Evolutionary conservation across 108 stramenopile genomes (phyloP).

Genomic region (Aurantiochytrium sp.): DNA sequence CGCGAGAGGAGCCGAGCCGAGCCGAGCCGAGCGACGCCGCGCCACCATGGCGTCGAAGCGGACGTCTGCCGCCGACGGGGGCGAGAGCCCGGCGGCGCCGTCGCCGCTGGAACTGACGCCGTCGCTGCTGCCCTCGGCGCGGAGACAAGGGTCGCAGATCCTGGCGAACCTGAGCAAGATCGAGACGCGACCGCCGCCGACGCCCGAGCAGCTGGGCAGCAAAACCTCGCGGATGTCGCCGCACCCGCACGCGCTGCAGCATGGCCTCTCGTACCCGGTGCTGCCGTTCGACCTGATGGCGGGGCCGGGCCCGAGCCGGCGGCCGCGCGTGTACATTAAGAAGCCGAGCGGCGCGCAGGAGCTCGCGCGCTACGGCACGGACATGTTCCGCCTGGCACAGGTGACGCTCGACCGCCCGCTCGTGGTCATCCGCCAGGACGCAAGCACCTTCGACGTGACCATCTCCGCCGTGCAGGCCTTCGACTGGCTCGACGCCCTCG

Average conservation of each 20-base stretch:
- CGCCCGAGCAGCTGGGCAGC: neutral
- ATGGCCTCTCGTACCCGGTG: constrained; percentile 13
- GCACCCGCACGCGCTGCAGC: neutral
- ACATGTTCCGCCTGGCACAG: neutral
- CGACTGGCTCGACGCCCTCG: constrained; percentile 20
- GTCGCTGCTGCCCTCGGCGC: neutral
- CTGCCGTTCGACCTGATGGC: neutral
- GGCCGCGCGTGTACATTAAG: neutral
- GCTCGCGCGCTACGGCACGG: constrained; percentile 8
- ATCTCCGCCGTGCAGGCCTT: neutral
- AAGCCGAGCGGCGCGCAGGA: neutral
- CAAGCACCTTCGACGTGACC: neutral
- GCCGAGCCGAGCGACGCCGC: too few species aligned
- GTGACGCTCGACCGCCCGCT: neutral
- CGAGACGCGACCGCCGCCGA: neutral
- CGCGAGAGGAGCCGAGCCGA: too few species aligned
- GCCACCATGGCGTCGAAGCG: too few species aligned
- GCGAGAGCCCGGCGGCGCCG: neutral
- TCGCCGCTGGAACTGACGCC: neutral
- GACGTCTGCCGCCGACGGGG: too few species aligned
- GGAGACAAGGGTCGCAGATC: neutral
- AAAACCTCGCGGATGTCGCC: neutral
- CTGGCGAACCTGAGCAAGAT: neutral
- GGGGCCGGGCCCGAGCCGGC: neutral
- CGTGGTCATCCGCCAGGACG: neutral